These are phyloP conservation scores for Furcasterigmium sp. DNA, from an alignment of 2,329 filamentous ascomycete species.

Conservation along the genomic window DNA sequence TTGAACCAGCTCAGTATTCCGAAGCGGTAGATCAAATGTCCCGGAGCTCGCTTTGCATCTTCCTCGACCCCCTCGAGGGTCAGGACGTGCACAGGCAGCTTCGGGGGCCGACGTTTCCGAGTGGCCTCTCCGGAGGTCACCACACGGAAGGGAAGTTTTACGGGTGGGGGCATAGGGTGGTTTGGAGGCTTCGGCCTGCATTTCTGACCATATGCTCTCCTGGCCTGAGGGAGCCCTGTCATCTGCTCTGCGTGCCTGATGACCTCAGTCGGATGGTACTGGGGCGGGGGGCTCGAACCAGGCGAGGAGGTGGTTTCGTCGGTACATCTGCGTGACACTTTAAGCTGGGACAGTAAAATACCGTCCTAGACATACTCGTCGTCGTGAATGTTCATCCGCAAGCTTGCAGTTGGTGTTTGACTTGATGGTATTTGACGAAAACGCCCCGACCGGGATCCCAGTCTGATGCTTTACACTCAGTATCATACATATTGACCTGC, in stretches of 20 bases:
- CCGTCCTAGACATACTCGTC: too few species aligned
- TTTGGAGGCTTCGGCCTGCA: slow-evolving; percentile 23
- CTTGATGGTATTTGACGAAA: too few species aligned
- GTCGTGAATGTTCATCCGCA: too few species aligned
- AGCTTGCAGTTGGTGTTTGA: too few species aligned
- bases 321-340: too few species aligned
- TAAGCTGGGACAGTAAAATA: too few species aligned
- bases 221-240: slow-evolving; percentile 25
- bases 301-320: slow-evolving; percentile 31
- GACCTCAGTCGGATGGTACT: slow-evolving; percentile 7
- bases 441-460: background rate
- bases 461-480: too few species aligned
- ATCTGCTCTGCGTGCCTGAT: slow-evolving; percentile 23
- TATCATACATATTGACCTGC: too few species aligned
- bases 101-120: background rate
- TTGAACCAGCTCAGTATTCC: slow-evolving; percentile 71
- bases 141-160: slow-evolving; percentile 18
- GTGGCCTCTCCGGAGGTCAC: slow-evolving; percentile 8
- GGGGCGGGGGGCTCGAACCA: slow-evolving; percentile 20
- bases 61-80: background rate
- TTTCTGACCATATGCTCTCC: slow-evolving; percentile 40
- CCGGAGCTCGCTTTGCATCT: background rate
- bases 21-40: slow-evolving; percentile 58
- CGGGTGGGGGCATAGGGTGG: slow-evolving; percentile 23
- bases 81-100: background rate